Evolutionary conservation across 164 flowering plant species (phyloP).

Genomic region (Stephania cephalantha): DNA sequence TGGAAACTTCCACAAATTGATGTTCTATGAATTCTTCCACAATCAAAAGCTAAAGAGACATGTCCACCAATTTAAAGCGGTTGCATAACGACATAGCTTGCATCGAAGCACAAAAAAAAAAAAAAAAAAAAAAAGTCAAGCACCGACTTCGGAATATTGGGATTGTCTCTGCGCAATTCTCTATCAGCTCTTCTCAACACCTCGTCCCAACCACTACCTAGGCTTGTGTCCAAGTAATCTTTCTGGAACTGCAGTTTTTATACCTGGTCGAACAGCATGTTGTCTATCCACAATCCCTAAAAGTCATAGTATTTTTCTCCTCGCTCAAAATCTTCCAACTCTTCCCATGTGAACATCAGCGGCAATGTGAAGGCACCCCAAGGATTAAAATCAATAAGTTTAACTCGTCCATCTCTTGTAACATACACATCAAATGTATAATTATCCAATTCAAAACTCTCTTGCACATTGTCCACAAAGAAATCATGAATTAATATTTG

Average conservation of each 20-base stretch:
- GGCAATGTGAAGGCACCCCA: slow-evolving; percentile 83
- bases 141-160: slow-evolving; percentile 33
- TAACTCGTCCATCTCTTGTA: slow-evolving; percentile 50
- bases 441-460: slow-evolving; percentile 50
- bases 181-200: slow-evolving; percentile 66
- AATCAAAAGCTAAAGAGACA: too few relatives aligned
- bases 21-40: too few relatives aligned
- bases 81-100: background rate
- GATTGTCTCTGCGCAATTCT: slow-evolving; percentile 40
- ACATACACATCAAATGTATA: slow-evolving; percentile 85
- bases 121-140: slow-evolving; percentile 16
- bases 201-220: slow-evolving; percentile 98
- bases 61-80: background rate
- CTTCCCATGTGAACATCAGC: slow-evolving; percentile 77
- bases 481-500: slow-evolving; percentile 35
- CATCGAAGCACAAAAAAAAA: background rate
- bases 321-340: slow-evolving; percentile 36
- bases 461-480: slow-evolving; percentile 37
- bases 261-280: slow-evolving; percentile 71
- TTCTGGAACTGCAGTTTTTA: slow-evolving; percentile 92
- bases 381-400: slow-evolving; percentile 83
- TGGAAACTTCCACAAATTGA: too few relatives aligned
- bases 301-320: slow-evolving; percentile 28
- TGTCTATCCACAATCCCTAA: slow-evolving; percentile 69
- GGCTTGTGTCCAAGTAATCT: slow-evolving; percentile 78